Evolutionary conservation across 257 asterid species (phyloP), one percentile per base, ranked within the genome.

Genomic region (Lycium ferocissimum): DNA sequence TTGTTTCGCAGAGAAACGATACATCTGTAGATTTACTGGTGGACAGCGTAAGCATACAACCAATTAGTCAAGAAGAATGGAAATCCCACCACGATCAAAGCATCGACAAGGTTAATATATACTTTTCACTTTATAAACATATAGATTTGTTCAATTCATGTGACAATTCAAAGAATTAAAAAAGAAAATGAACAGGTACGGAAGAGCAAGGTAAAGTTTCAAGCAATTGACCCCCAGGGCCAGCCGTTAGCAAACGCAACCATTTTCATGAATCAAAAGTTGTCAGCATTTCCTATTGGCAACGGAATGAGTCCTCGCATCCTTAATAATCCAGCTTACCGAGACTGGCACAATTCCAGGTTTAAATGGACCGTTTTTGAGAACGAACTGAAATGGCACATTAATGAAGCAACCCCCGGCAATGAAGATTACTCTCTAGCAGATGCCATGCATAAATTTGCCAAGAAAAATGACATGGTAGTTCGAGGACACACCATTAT

Each of bases 251-350:
- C 54, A 79, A 89, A 91, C 11, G 92, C 94, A 37, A 12, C 79
- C 4, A 51, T 91, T 56, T 87, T 70, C 84, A 56, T 90, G 3
- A 86, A 90, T 86, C 93, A 88, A 40, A 65, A 87, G 65, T 90
- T 89, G 0, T 82, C 85, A 15, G 40, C 22, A n/a, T 86, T 86
- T 63, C 91, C 89, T 17, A 89, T 91, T 63, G 94, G 94, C 83
- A 85, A 90, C 14, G 92, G 93, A 15, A 91, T 91, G 1, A 89
- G 90, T 1, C 33, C 61, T 12, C 82, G 85, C 83, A 91, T 91
- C 53, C 69, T 91, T 13, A 87, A 80, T 59, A 84, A 87, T 63
- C 9, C 80, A 0, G 65, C 6, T 0, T 91, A 91, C 62, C 93
- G 87, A 92, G 91, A 88, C 17, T 83, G 88, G 86, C 85, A 86